phyloP scores from a whole-genome alignment of 805 yeast species.

The Yamadazyma insecticola region DNA sequence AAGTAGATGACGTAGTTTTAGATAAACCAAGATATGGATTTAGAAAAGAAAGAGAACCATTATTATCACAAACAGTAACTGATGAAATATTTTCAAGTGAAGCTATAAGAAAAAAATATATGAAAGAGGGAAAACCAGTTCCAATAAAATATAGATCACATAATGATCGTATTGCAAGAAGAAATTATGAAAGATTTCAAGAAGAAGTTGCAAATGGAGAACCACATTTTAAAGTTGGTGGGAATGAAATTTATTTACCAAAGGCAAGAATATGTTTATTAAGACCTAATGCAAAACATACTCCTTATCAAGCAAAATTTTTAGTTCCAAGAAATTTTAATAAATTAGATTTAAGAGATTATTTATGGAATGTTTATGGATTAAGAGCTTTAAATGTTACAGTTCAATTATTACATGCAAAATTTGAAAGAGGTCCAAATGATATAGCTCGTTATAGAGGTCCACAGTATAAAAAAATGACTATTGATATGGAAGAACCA shows the following conservation, averaged over 20 bases:
- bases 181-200: conserved; percentile 35
- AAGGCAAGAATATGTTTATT: conserved; percentile 74
- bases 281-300: conserved; percentile 92
- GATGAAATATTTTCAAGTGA: conserved; percentile 37
- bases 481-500: conserved; percentile 92
- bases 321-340: conserved; percentile 91
- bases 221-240: conserved; percentile 84
- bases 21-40: conserved; percentile 36
- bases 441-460: conserved; percentile 69
- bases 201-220: conserved; percentile 55
- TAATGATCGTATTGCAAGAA: conserved; percentile 32
- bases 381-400: conserved; percentile 85
- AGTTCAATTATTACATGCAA: conserved; percentile 75
- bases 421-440: conserved; percentile 47
- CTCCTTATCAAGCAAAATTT: conserved; percentile 96
- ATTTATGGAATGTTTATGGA: conserved; percentile 85
- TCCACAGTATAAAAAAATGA: conserved; percentile 90
- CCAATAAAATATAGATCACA: conserved; percentile 35
- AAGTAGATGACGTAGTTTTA: conserved; percentile 33
- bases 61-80: conserved; percentile 35
- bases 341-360: conserved; percentile 91
- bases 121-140: conserved; percentile 36
- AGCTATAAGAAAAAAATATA: conserved; percentile 30
- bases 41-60: conserved; percentile 33
- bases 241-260: conserved; percentile 74